Percentiles rank a stretch among this genome's conserved stretches.
Evolutionary conservation across 1,139 yeast species (phyloP).

Genomic region (Geotrichum armillariae): DNA sequence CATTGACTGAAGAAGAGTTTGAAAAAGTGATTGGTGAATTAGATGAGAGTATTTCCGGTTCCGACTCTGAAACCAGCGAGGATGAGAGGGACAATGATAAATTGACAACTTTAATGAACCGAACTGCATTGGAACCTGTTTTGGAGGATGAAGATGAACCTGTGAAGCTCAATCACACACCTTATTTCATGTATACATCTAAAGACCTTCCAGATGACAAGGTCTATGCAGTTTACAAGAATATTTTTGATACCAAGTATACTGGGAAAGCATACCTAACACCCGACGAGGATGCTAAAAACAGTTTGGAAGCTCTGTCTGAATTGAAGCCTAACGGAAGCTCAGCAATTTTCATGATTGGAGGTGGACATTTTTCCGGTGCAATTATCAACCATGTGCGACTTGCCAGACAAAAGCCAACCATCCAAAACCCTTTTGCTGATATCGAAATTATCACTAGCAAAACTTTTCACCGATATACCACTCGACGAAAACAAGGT

Average conservation of each 20-base stretch:
- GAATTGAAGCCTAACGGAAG: constrained; percentile 38
- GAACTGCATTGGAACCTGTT: constrained; percentile 6
- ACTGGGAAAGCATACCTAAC: constrained; percentile 44
- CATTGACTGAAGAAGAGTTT: constrained; percentile 59
- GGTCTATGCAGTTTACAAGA: constrained; percentile 70
- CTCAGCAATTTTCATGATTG: constrained; percentile 87
- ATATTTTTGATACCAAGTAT: constrained; percentile 53
- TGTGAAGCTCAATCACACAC: constrained; percentile 16
- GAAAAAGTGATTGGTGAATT: constrained; percentile 54
- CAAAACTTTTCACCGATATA: constrained; percentile 90
- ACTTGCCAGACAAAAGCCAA: constrained; percentile 48
- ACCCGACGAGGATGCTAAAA: constrained; percentile 18
- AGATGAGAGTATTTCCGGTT: constrained; percentile 59
- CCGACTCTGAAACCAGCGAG: constrained; percentile 37
- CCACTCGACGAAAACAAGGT: constrained; percentile 97
- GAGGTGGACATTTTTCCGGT: constrained; percentile 98
- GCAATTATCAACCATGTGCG: constrained; percentile 81
- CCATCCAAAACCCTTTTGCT: constrained; percentile 47
- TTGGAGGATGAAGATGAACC: constrained; percentile 11
- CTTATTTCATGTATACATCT: constrained; percentile 21
- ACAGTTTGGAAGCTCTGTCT: constrained; percentile 37
- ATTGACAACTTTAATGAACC: constrained; percentile 21
- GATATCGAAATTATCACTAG: constrained; percentile 54
- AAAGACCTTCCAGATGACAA: constrained; percentile 49
- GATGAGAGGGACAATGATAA: constrained; percentile 37